Conservation (phyloP, 129 eudicot genomes). For the Pittosporum tobira region DNA sequence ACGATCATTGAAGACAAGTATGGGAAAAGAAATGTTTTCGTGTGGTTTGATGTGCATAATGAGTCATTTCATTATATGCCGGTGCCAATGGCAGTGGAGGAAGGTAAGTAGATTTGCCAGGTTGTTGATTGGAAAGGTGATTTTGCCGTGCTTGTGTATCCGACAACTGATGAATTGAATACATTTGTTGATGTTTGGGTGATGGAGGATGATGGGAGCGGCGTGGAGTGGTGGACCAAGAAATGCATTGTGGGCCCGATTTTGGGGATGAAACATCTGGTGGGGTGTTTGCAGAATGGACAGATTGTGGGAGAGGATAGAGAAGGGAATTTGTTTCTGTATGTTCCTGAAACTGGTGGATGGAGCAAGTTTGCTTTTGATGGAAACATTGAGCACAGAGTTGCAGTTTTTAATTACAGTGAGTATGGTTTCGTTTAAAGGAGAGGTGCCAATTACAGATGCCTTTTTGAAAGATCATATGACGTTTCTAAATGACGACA, state of each 20-base stretch:
- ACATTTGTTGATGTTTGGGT: neutral
- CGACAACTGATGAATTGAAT: too few relatives aligned
- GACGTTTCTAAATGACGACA: neutral
- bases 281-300: neutral
- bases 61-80: neutral
- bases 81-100: neutral
- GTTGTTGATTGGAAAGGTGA: neutral
- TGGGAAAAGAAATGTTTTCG: neutral
- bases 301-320: conserved; percentile 1
- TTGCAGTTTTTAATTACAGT: neutral
- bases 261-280: neutral
- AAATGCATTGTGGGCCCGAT: neutral
- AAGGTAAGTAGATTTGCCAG: neutral
- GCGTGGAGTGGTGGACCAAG: neutral
- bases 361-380: neutral
- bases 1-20: neutral
- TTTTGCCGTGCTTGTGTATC: neutral
- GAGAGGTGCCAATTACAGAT: neutral
- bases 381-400: neutral
- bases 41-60: conserved; percentile 3
- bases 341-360: conserved; percentile 1
- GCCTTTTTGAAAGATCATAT: neutral
- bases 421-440: neutral
- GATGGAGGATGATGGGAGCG: neutral
- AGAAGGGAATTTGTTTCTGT: neutral